Evolutionary conservation across 164 flowering plant species (phyloP).

Genomic region (Santalum album): DNA sequence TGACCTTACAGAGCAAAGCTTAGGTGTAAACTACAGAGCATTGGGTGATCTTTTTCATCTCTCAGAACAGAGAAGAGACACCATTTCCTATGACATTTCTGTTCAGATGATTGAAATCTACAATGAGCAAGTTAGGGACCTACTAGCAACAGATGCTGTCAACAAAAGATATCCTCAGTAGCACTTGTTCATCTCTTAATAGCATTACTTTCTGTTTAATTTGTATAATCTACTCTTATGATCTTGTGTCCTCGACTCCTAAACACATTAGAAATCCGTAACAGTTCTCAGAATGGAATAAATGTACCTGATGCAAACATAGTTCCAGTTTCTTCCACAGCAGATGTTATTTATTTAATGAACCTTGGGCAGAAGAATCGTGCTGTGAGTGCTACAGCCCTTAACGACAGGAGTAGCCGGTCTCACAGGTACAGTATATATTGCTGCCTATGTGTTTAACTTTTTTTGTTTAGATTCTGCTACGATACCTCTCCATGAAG

Average conservation of each 20-base stretch:
- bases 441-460: neutral
- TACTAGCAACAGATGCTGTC: conserved; percentile 50
- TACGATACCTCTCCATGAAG: no score
- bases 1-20: conserved; percentile 47
- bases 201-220: neutral
- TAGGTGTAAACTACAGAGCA: conserved; percentile 85
- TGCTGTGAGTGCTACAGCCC: conserved; percentile 54
- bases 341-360: conserved; percentile 56
- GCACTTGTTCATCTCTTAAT: neutral
- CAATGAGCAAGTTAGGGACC: conserved; percentile 95
- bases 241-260: conserved; percentile 27
- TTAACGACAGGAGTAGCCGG: conserved; percentile 64
- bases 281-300: conserved; percentile 46
- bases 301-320: conserved; percentile 62
- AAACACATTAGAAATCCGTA: conserved; percentile 51
- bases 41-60: conserved; percentile 71
- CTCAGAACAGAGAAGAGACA: conserved; percentile 51
- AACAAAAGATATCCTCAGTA: conserved; percentile 77
- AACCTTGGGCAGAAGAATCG: conserved; percentile 53
- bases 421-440: conserved; percentile 43
- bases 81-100: conserved; percentile 53
- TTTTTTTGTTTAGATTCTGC: no score
- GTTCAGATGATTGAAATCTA: conserved; percentile 96
- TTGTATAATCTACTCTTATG: neutral
- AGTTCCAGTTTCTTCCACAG: conserved; percentile 46